These are phyloP conservation scores for Fusarium duplospermum DNA, from an alignment of 2,329 filamentous ascomycete genomes.

Conservation along the genomic window DNA sequence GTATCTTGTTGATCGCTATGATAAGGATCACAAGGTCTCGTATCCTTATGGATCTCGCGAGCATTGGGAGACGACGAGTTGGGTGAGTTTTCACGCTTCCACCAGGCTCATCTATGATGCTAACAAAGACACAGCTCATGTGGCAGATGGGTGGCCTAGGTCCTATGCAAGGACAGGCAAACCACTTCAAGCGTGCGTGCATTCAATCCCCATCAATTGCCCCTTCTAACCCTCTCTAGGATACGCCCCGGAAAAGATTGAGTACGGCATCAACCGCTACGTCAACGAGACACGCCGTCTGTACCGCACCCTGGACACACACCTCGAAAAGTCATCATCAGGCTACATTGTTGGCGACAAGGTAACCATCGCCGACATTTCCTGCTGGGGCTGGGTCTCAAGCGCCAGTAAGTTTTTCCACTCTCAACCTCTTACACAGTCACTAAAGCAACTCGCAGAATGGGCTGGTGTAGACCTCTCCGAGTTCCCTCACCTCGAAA, in stretches of 20 bases:
- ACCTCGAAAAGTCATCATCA: constrained; percentile 68
- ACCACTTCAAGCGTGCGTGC: constrained; percentile 78
- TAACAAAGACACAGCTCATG: constrained; percentile 58
- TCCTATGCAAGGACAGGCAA: constrained; percentile 84
- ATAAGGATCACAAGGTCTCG: constrained; percentile 83
- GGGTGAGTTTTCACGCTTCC: constrained; percentile 61
- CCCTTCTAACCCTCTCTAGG: constrained; percentile 47
- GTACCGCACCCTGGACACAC: constrained; percentile 80
- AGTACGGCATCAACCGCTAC: constrained; percentile 86
- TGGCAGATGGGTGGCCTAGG: constrained; percentile 85
- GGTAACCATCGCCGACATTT: constrained; percentile 81
- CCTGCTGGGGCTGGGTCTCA: constrained; percentile 83
- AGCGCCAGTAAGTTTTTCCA: constrained; percentile 52
- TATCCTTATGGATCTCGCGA: constrained; percentile 80
- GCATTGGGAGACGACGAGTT: constrained; percentile 83
- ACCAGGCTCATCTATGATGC: neutral
- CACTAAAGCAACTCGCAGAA: constrained; percentile 37
- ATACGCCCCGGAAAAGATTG: constrained; percentile 85
- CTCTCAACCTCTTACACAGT: no score
- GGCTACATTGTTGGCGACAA: constrained; percentile 75
- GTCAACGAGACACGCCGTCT: constrained; percentile 85
- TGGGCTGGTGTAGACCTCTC: constrained; percentile 68
- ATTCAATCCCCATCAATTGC: accelerated
- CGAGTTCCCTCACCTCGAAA: constrained; percentile 80
- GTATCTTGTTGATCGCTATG: constrained; percentile 86